These are phyloP conservation scores for Puccinia sorghi DNA, from an alignment of 1,284 basidiomycete genomes.

Conservation along the genomic window DNA sequence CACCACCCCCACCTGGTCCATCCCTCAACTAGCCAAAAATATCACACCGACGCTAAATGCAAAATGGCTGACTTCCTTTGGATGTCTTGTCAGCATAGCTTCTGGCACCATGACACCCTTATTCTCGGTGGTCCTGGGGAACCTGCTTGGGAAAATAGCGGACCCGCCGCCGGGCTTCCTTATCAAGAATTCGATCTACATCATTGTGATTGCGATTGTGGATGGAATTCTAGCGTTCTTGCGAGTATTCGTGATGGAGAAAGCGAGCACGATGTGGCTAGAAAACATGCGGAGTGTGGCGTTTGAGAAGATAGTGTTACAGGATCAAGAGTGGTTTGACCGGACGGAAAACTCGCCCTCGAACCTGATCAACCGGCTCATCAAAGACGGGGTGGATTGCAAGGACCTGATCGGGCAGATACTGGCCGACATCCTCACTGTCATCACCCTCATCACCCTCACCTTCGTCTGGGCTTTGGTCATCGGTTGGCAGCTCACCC, in stretches of 20 bases:
- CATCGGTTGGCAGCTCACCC: slow-evolving; percentile 86
- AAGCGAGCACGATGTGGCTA: slow-evolving; percentile 74
- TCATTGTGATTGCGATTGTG: slow-evolving; percentile 70
- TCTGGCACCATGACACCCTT: slow-evolving; percentile 83
- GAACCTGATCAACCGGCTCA: slow-evolving; percentile 72
- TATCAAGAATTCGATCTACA: slow-evolving; percentile 61
- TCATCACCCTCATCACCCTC: slow-evolving; percentile 75
- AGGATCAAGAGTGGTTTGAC: slow-evolving; percentile 93
- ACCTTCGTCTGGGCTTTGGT: slow-evolving; percentile 85
- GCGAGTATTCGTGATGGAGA: slow-evolving; percentile 63
- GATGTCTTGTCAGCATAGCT: slow-evolving; percentile 67
- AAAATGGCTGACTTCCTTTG: slow-evolving; percentile 71
- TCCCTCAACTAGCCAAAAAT: slow-evolving; percentile 64
- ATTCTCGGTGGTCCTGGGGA: slow-evolving; percentile 85
- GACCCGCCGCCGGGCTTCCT: slow-evolving; percentile 63
- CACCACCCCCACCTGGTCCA: slow-evolving; percentile 55
- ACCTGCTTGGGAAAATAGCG: slow-evolving; percentile 75
- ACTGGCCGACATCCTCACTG: slow-evolving; percentile 71
- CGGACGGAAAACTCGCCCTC: slow-evolving; percentile 66
- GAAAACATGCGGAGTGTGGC: slow-evolving; percentile 67
- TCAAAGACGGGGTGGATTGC: slow-evolving; percentile 91
- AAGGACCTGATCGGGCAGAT: slow-evolving; percentile 74
- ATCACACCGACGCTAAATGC: slow-evolving; percentile 74
- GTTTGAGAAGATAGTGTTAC: slow-evolving; percentile 68
- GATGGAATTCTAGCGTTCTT: slow-evolving; percentile 78